phyloP scores from a whole-genome alignment of 116 monocot genomes.

The Phalaenopsis hybrid region DNA sequence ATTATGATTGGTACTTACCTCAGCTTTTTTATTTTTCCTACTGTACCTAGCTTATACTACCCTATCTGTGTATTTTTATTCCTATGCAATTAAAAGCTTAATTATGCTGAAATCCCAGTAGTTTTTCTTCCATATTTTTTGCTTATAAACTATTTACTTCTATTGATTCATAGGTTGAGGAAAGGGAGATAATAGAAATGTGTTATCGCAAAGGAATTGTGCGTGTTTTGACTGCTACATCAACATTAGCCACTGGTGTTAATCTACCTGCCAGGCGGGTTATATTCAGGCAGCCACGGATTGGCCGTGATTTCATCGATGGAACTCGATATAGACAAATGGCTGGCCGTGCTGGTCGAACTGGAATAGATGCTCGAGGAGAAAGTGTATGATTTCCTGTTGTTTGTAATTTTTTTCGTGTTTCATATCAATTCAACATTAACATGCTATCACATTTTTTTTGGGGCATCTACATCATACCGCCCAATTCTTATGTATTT shows the following conservation, averaged over 20 bases:
- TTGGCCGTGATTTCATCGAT: slow-evolving; percentile 99
- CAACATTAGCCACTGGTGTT: slow-evolving; percentile 99
- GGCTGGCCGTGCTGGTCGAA: slow-evolving; percentile 98
- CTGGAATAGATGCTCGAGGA: slow-evolving; percentile 94
- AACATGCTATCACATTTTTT: not conserved
- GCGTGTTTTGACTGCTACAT: slow-evolving; percentile 93
- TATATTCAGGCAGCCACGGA: slow-evolving; percentile 92
- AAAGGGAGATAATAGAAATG: slow-evolving; percentile 90
- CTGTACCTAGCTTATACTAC: not conserved
- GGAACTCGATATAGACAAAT: slow-evolving; percentile 96
- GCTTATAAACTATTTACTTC: not conserved
- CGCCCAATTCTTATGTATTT: no score
- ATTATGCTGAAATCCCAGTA: not conserved
- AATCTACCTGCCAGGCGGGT: slow-evolving; percentile 97
- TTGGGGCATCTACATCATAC: no score
- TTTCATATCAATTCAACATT: not conserved
- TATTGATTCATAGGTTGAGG: slow-evolving; percentile 62
- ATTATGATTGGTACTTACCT: no score
- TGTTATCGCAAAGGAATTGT: slow-evolving; percentile 93
- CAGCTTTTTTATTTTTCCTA: not conserved
- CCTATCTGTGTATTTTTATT: not conserved
- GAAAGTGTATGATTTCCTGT: slow-evolving; percentile 71
- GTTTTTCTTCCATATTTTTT: not conserved
- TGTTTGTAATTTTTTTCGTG: not conserved
- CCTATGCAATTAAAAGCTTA: not conserved